These are phyloP conservation scores for Entomortierella lignicola DNA, from an alignment of 192 early-diverging fungal genomes.

Conservation along the genomic window DNA sequence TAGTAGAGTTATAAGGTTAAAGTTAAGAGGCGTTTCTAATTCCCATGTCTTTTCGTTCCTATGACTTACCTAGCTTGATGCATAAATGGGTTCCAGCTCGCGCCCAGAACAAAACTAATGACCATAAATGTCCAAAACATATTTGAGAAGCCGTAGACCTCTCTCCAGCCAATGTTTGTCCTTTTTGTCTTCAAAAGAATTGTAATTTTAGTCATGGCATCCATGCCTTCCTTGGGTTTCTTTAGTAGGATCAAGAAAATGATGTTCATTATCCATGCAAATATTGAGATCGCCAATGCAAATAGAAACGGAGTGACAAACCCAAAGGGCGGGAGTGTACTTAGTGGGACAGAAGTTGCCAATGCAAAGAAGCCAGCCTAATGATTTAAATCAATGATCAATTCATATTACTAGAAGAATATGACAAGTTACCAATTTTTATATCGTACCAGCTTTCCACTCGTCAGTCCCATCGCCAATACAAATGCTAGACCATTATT, in stretches of 20 bases:
- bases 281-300: conserved; percentile 69
- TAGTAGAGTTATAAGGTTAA: conserved; percentile 44
- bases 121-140: conserved; percentile 57
- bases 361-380: conserved; percentile 77
- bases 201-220: conserved; percentile 43
- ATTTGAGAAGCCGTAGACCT: conserved; percentile 55
- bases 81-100: conserved; percentile 56
- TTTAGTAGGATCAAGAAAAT: conserved; percentile 71
- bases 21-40: neutral
- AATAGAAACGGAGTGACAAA: conserved; percentile 63
- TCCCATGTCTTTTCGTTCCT: neutral
- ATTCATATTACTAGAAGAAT: too few relatives aligned
- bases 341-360: conserved; percentile 73
- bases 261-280: conserved; percentile 78
- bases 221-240: conserved; percentile 49
- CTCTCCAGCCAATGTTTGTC: conserved; percentile 49
- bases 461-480: conserved; percentile 75
- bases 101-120: conserved; percentile 55
- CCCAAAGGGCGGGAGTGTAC: conserved; percentile 56
- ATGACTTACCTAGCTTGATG: conserved; percentile 58
- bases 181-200: conserved; percentile 38
- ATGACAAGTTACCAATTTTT: neutral
- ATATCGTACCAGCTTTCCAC: conserved; percentile 69
- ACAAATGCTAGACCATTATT: conserved; percentile 75
- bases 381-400: neutral